Conservation (phyloP, 331 rosid species). For the Acacia concinna region DNA sequence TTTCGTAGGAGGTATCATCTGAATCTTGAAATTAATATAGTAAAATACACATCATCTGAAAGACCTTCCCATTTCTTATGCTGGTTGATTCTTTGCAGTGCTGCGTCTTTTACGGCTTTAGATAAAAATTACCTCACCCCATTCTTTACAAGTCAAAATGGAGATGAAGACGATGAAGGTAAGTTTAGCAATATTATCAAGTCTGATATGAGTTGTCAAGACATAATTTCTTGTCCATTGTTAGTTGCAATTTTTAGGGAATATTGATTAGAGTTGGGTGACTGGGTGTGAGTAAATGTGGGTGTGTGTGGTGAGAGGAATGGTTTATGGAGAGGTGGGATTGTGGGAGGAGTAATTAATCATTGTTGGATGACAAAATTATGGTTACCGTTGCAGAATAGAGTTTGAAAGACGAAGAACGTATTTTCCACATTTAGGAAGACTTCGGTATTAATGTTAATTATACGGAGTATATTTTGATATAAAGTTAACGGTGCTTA, state of each 20-base stretch:
- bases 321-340: background rate
- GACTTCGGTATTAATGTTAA: background rate
- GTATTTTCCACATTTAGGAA: background rate
- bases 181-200: slow-evolving; percentile 18
- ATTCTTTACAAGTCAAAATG: slow-evolving; percentile 81
- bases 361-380: background rate
- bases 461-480: background rate
- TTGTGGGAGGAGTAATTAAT: background rate
- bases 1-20: slow-evolving; percentile 65
- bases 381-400: background rate
- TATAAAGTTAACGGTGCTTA: background rate
- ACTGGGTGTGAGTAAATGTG: background rate
- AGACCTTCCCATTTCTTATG: background rate
- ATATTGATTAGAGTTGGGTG: background rate
- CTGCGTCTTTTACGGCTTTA: slow-evolving; percentile 69
- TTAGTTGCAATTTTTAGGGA: background rate
- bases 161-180: slow-evolving; percentile 50
- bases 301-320: background rate
- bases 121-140: slow-evolving; percentile 86
- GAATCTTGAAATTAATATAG: background rate
- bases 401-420: background rate
- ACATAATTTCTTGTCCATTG: background rate
- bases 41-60: background rate
- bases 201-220: background rate
- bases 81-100: slow-evolving; percentile 49